A percentile compares a stretch with the other conserved stretches of the same genome.
These are phyloP conservation scores for Cadophora malorum DNA, from an alignment of 2,329 filamentous ascomycete species.

Conservation along the genomic window DNA sequence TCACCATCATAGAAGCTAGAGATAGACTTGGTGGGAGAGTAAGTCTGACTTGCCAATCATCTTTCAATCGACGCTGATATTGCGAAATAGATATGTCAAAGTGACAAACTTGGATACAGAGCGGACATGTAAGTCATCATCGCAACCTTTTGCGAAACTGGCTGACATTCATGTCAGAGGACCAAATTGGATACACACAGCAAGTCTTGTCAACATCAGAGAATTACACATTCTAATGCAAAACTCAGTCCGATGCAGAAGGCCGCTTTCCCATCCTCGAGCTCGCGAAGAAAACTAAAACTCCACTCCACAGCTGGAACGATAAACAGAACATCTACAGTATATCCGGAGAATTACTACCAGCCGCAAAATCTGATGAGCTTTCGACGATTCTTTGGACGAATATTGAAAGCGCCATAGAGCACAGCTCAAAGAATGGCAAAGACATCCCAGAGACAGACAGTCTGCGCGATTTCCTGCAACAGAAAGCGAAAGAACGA, in stretches of 20 bases:
- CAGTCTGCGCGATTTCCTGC: conserved; percentile 60
- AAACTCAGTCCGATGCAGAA: conserved; percentile 35
- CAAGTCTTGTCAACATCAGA: not conserved
- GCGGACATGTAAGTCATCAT: conserved; percentile 41
- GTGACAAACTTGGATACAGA: conserved; percentile 38
- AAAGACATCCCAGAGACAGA: conserved; percentile 54
- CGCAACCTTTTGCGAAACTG: not conserved
- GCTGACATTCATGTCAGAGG: conserved; percentile 5
- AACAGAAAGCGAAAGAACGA: conserved; percentile 53
- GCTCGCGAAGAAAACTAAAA: conserved; percentile 57
- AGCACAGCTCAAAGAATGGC: conserved; percentile 56
- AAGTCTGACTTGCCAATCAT: conserved; percentile 18
- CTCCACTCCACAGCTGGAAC: conserved; percentile 53
- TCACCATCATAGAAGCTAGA: conserved; percentile 63
- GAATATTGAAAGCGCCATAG: conserved; percentile 59
- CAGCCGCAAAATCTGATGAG: conserved; percentile 39
- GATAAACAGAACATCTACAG: conserved; percentile 54
- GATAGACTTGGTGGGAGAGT: conserved; percentile 57
- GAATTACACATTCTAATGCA: not conserved
- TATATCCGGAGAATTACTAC: conserved; percentile 48
- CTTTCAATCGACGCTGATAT: not conserved
- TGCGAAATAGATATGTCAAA: conserved; percentile 27
- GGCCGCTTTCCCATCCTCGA: conserved; percentile 59
- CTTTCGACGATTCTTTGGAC: conserved; percentile 54
- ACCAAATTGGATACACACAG: conserved; percentile 45